phyloP scores from a whole-genome alignment of 2,329 filamentous ascomycete species.

The Hymenoscyphus fructigenus region DNA sequence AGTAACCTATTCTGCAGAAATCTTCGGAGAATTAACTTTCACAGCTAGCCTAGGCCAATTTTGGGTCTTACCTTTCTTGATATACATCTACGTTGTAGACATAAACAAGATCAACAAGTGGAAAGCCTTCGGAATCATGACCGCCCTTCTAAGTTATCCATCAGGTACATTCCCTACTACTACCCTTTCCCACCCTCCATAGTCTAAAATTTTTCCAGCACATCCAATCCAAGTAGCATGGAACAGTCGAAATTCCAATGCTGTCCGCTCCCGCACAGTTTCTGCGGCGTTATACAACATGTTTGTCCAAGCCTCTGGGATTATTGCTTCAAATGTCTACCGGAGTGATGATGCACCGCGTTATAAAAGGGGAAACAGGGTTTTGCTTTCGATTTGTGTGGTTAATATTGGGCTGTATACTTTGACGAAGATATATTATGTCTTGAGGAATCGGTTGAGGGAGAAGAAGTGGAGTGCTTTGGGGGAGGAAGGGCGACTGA shows the following conservation, averaged over 20 bases:
- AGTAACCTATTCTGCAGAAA: constrained; percentile 48
- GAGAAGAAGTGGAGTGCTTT: constrained; percentile 44
- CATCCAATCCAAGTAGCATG: constrained; percentile 50
- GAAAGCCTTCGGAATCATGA: constrained; percentile 20
- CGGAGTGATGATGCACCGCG: constrained; percentile 47
- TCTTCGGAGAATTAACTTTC: constrained; percentile 40
- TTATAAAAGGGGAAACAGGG: constrained; percentile 54
- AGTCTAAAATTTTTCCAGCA: constrained; percentile 26
- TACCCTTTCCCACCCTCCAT: background rate
- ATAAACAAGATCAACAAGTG: constrained; percentile 22
- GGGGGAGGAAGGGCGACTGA: constrained; percentile 43
- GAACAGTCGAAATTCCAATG: constrained; percentile 57
- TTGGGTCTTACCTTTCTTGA: constrained; percentile 43
- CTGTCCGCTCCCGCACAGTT: constrained; percentile 61
- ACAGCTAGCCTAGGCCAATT: constrained; percentile 36
- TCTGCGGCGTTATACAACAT: constrained; percentile 63
- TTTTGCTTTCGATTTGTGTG: constrained; percentile 48
- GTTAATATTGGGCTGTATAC: constrained; percentile 47
- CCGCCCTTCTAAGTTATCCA: constrained; percentile 13
- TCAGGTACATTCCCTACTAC: background rate
- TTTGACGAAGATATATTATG: constrained; percentile 47
- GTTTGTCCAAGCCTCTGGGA: constrained; percentile 44
- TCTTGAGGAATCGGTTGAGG: constrained; percentile 41
- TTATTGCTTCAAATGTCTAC: constrained; percentile 40
- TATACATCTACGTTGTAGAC: constrained; percentile 27